Evolutionary conservation across 140 eudicot genomes (phyloP).

Genomic region (Stevia rebaudiana): DNA sequence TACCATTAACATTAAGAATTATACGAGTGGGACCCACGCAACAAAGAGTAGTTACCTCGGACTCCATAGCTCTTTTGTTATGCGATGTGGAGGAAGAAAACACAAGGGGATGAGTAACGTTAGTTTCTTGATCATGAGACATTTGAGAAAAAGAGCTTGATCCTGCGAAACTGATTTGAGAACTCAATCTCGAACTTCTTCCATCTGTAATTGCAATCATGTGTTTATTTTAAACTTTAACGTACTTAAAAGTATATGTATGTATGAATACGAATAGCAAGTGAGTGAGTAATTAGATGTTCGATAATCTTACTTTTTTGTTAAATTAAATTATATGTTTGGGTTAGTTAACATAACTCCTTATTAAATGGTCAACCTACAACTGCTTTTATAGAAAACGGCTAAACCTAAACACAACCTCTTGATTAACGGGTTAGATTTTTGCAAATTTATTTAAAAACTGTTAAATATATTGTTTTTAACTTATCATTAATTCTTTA

Average conservation of each 20-base stretch:
- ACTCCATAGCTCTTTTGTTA: slow-evolving; percentile 49
- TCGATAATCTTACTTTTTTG: no score
- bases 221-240: neutral
- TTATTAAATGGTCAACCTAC: no score
- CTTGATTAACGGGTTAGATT: neutral
- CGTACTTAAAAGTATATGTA: no score
- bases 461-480: no score
- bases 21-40: neutral
- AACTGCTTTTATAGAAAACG: no score
- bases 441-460: no score
- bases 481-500: no score
- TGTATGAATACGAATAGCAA: no score
- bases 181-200: slow-evolving; percentile 46
- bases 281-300: no score
- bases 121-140: slow-evolving; percentile 44
- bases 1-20: neutral
- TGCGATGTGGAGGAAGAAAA: slow-evolving; percentile 46
- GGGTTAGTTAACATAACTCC: no score
- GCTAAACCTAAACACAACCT: no score
- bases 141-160: slow-evolving; percentile 57
- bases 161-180: slow-evolving; percentile 76
- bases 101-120: slow-evolving; percentile 31
- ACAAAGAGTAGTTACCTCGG: slow-evolving; percentile 48
- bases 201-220: slow-evolving; percentile 18
- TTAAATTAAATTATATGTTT: no score